Base-by-base conservation (phyloP, 2,329 filamentous ascomycete genomes). In the Calonectria multiphialidica region DNA sequence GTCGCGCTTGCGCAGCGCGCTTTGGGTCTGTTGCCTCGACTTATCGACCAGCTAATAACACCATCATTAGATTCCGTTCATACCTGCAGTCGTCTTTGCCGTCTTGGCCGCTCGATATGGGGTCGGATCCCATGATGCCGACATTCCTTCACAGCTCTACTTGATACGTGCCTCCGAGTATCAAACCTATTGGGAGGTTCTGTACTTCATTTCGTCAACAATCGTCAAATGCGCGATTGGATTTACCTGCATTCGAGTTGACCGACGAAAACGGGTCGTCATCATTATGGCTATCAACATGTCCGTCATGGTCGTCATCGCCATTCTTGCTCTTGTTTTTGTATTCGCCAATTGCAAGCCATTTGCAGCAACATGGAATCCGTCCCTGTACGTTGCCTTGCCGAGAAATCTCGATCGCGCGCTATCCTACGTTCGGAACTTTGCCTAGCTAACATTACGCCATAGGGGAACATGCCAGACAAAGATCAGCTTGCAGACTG, bases 151-250 rank as follows among this genome's bases (percentile, higher is more conserved):
- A 10, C 23, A 28, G 9, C 25, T 62, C 8, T 62, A 62, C 28
- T 18, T 62, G 12, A 62, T 62, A 44, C 57, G 37, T 16, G 57
- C 57, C 57, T 13, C 13, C 40, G 57, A 62, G 10, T 62, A 62
- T 30, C 57, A 62, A 6, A 62, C 37, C 9, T 42, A 62, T 37
- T 62, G 57, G 57, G 57, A 62, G 40, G 40, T 62, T n/a, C 57
- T 62, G 1, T 42, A 45, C 25, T 62, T 62, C 18, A 62, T 62
- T 8, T 62, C 57, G 9, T 62, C 57, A 5, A 62, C 57, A 5
- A 62, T 62, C 28, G 33, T 45, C 2, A 62, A 62, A 21, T 62
- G 57, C 18, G 57, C 40, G 9, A 62, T 62, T 23, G 40, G 57
- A 2, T 62, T 62, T 9, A 62, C 57, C 8, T 62, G 57, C 16